Conservation (phyloP, 2,329 filamentous ascomycete species). For the Epichloe elymi region DNA sequence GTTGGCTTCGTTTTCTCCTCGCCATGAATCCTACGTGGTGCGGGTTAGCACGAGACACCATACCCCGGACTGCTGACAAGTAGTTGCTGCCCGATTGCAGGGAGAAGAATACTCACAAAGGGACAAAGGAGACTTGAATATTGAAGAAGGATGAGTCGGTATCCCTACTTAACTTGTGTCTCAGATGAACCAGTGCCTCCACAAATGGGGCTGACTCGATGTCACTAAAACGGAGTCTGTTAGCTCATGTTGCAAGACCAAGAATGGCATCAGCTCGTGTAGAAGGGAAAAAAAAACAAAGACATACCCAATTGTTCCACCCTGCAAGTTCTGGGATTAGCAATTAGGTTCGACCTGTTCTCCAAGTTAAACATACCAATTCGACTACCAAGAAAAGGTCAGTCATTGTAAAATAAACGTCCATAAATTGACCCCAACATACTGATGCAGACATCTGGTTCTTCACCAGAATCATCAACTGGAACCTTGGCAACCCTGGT, state of each 20-base stretch:
- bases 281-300: neutral
- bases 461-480: slow-evolving; percentile 69
- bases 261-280: neutral
- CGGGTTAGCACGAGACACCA: slow-evolving; percentile 5
- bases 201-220: slow-evolving; percentile 83
- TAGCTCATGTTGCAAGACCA: neutral
- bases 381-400: slow-evolving; percentile 17
- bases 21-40: slow-evolving; percentile 24
- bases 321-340: slow-evolving; percentile 18
- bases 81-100: neutral
- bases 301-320: slow-evolving; percentile 43
- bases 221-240: slow-evolving; percentile 29
- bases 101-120: slow-evolving; percentile 28
- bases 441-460: slow-evolving; percentile 87
- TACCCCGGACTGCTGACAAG: neutral
- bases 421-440: slow-evolving; percentile 24
- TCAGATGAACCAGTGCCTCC: slow-evolving; percentile 70
- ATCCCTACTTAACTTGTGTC: slow-evolving; percentile 55
- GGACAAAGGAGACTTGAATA: slow-evolving; percentile 82
- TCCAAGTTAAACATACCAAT: slow-evolving; percentile 16
- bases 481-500: slow-evolving; percentile 73
- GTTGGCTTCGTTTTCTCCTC: slow-evolving; percentile 97
- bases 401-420: slow-evolving; percentile 3
- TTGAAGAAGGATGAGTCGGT: slow-evolving; percentile 56
- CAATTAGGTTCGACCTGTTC: neutral